Percentiles rank a stretch among this genome's conserved stretches.
These are phyloP conservation scores for Powellomyces hirtus DNA, from an alignment of 192 early-diverging fungal species.

Conservation along the genomic window DNA sequence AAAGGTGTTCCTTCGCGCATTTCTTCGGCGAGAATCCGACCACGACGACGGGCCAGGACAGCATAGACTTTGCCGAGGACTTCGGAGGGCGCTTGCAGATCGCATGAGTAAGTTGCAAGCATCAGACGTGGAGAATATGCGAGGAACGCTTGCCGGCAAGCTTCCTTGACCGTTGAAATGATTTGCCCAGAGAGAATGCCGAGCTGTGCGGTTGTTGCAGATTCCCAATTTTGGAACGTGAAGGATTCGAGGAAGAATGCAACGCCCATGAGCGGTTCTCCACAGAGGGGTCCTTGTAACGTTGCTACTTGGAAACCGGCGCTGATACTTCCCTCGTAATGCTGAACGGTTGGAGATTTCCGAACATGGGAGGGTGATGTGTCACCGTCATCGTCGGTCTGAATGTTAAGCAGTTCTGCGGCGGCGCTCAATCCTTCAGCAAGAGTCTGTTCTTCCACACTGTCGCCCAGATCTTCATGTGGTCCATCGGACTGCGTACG, in stretches of 20 bases:
- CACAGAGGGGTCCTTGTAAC: constrained; percentile 84
- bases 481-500: constrained; percentile 15
- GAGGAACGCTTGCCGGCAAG: constrained; percentile 79
- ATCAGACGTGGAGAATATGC: constrained; percentile 93
- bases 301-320: constrained; percentile 95
- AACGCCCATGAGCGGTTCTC: constrained; percentile 88
- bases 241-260: constrained; percentile 73
- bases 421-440: too few relatives aligned
- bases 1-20: constrained; percentile 98
- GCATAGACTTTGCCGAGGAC: constrained; percentile 95
- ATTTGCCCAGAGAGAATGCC: constrained; percentile 74
- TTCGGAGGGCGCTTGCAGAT: constrained; percentile 92
- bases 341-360: constrained; percentile 16
- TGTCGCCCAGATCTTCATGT: background rate
- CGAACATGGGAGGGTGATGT: too few relatives aligned
- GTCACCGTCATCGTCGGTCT: too few relatives aligned
- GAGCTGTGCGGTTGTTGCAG: constrained; percentile 14
- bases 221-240: constrained; percentile 4
- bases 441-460: too few relatives aligned
- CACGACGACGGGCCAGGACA: constrained; percentile 84
- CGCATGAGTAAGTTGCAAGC: constrained; percentile 95
- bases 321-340: constrained; percentile 70
- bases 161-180: constrained; percentile 82
- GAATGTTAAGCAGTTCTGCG: too few relatives aligned
- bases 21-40: constrained; percentile 93